phyloP scores from a whole-genome alignment of 2,329 filamentous ascomycete species.

The Colletotrichum sp. region DNA sequence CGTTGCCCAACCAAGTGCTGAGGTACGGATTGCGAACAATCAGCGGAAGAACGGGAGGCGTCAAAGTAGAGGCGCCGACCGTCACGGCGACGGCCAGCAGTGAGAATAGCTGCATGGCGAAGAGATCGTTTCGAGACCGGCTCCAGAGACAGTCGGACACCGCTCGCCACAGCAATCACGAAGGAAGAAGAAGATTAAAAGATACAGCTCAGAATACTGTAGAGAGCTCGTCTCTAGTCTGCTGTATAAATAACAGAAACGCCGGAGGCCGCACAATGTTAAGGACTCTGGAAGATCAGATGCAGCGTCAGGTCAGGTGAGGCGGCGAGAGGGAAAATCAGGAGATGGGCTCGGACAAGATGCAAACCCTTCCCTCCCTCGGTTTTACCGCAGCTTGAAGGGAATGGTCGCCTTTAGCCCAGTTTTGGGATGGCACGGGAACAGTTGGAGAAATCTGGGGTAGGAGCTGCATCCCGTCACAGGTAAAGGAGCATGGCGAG shows the following conservation, averaged over 20 bases:
- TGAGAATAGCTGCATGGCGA: constrained; percentile 30
- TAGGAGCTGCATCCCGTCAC: constrained; percentile 5
- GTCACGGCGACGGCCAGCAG: constrained; percentile 36
- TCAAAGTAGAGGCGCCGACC: constrained; percentile 55
- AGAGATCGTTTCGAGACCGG: neutral
- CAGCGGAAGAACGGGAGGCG: constrained; percentile 61
- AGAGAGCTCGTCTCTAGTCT: neutral
- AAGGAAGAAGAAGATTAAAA: neutral
- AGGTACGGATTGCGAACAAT: constrained; percentile 66
- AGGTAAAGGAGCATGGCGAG: neutral
- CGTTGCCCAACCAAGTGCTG: constrained; percentile 67
- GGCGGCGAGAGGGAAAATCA: neutral
- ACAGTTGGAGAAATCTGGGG: constrained; percentile 18
- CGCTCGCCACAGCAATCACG: neutral
- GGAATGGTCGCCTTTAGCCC: neutral
- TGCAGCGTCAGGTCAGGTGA: neutral
- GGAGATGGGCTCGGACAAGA: neutral
- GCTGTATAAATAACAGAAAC: neutral
- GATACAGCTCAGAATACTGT: neutral
- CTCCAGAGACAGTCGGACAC: neutral
- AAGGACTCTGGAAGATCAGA: neutral
- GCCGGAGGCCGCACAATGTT: neutral
- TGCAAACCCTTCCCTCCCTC: neutral
- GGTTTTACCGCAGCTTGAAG: neutral
- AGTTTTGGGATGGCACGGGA: neutral